Evolutionary conservation across 441 rosid genomes (phyloP).

Genomic region (Geranium incanum): DNA sequence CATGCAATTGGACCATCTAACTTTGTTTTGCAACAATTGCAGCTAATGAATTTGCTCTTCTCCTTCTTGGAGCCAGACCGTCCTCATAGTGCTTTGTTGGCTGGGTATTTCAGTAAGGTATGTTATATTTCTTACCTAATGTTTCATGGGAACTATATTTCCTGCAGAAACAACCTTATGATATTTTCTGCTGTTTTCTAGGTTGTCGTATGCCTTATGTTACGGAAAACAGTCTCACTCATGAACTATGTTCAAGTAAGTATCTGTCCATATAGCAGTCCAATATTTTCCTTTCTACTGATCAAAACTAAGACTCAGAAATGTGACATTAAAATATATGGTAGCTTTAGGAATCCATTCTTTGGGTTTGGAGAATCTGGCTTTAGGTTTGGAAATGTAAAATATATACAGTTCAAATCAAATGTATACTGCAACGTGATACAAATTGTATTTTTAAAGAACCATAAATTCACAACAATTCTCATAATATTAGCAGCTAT

Average conservation of each 20-base stretch:
- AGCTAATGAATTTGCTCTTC: conserved; percentile 92
- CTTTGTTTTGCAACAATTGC: conserved; percentile 24
- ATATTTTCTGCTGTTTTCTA: conserved; percentile 27
- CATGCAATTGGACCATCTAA: neutral
- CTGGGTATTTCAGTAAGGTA: conserved; percentile 98
- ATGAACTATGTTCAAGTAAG: conserved; percentile 88
- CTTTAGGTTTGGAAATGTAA: neutral
- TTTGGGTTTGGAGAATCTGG: conserved; percentile 2
- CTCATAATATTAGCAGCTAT: neutral
- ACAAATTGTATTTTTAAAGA: neutral
- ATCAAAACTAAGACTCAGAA: too few relatives aligned
- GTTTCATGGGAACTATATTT: neutral
- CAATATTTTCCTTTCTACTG: neutral
- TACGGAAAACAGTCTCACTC: conserved; percentile 77
- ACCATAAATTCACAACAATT: neutral
- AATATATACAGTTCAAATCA: neutral
- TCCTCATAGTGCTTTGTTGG: conserved; percentile 79
- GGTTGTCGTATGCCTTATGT: conserved; percentile 90
- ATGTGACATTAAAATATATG: neutral
- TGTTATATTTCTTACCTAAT: conserved; percentile 12
- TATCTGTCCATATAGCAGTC: conserved; percentile 12
- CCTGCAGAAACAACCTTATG: conserved; percentile 17
- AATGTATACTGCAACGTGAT: neutral
- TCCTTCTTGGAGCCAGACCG: conserved; percentile 83
- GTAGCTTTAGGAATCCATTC: too few relatives aligned